These are phyloP conservation scores for Davidsoniella eucalypti DNA, from an alignment of 2,329 filamentous ascomycete species.

Conservation along the genomic window DNA sequence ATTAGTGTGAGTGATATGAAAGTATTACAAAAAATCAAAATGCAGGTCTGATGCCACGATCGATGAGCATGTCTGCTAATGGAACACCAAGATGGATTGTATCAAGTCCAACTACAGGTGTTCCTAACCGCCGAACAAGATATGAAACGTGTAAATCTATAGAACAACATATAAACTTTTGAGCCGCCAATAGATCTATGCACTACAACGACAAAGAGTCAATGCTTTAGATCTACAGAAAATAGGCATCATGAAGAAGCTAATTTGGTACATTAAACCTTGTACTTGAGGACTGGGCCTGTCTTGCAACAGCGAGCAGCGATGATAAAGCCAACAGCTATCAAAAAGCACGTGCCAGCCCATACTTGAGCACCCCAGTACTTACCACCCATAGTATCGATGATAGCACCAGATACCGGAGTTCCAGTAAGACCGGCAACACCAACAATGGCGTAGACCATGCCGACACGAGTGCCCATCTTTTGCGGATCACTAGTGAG, in stretches of 20 bases:
- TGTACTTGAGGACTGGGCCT: slow-evolving; percentile 22
- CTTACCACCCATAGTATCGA: slow-evolving; percentile 23
- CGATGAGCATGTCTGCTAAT: too few relatives aligned
- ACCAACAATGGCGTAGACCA: slow-evolving; percentile 26
- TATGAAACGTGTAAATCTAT: too few relatives aligned
- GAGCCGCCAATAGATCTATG: background rate
- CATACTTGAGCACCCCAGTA: slow-evolving; percentile 31
- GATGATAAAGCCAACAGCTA: slow-evolving; percentile 20
- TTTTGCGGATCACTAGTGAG: slow-evolving; percentile 26
- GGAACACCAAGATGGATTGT: too few relatives aligned
- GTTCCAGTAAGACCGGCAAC: slow-evolving; percentile 29
- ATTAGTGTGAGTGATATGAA: too few relatives aligned
- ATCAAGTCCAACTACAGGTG: too few relatives aligned
- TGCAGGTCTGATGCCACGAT: too few relatives aligned
- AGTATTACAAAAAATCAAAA: too few relatives aligned
- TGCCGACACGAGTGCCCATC: slow-evolving; percentile 30
- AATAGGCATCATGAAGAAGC: background rate
- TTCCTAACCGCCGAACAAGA: too few relatives aligned
- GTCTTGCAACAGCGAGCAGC: slow-evolving; percentile 21
- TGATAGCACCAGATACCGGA: slow-evolving; percentile 28
- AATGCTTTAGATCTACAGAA: background rate
- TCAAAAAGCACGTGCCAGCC: slow-evolving; percentile 26
- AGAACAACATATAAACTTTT: background rate
- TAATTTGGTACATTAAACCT: slow-evolving; percentile 15
- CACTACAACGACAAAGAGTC: background rate